Conservation (phyloP, 371 early-diverging fungal genomes). For the Mortierella sp. region DNA sequence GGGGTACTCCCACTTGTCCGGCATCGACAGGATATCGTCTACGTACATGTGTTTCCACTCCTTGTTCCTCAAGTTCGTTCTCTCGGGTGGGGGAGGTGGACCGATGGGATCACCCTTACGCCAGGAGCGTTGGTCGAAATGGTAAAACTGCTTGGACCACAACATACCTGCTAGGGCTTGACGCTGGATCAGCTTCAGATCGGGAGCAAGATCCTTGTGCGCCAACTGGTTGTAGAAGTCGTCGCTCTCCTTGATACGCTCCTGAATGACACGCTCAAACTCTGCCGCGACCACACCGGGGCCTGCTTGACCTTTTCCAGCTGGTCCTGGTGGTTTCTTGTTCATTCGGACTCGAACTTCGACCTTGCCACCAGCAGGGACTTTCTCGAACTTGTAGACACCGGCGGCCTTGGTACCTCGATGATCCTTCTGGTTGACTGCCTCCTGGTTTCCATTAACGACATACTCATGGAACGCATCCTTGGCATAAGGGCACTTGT, state of each 20-base stretch:
- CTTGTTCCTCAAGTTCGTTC: conserved; percentile 36
- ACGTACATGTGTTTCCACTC: conserved; percentile 54
- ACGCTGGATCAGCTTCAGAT: conserved; percentile 34
- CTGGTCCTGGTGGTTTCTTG: conserved; percentile 12
- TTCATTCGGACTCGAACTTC: conserved; percentile 48
- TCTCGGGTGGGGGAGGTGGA: conserved; percentile 28
- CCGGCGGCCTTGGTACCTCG: conserved; percentile 62
- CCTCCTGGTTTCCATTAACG: conserved; percentile 38
- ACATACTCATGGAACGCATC: conserved; percentile 62
- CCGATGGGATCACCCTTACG: conserved; percentile 48
- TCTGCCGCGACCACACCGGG: conserved; percentile 14
- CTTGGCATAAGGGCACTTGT: conserved; percentile 54
- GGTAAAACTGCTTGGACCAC: conserved; percentile 57
- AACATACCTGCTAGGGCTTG: conserved; percentile 54
- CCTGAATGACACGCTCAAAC: conserved; percentile 28
- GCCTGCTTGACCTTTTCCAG: not conserved
- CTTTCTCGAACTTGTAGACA: conserved; percentile 58
- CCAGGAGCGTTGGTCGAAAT: conserved; percentile 53
- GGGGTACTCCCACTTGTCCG: conserved; percentile 58
- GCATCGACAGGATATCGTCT: conserved; percentile 53
- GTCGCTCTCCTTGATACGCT: conserved; percentile 31
- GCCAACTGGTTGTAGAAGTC: conserved; percentile 27
- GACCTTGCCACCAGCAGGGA: conserved; percentile 58
- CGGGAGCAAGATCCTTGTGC: conserved; percentile 17
- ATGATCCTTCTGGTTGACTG: conserved; percentile 42